Base-by-base conservation (phyloP, 345 rosid genomes). In the Crucihimalaya himalaica region DNA sequence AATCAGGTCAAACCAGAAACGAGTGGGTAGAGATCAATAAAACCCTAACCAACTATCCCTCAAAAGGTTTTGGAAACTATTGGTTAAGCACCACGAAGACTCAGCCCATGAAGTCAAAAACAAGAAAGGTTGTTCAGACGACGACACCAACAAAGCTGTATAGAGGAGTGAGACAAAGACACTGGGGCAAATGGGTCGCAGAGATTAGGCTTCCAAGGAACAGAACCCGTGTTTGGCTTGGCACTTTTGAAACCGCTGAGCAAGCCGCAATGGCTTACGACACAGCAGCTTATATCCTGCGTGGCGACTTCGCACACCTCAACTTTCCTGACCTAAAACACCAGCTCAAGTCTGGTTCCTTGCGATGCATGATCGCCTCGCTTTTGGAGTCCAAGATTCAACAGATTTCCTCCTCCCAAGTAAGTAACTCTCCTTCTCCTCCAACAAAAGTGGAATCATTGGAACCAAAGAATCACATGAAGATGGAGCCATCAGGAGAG, bases 121-220 rank as follows among this genome's bases (percentile, higher is more conserved):
- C 84, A 82, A 78, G 60, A 46, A 54, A 39, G 62, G 37, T 56
- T 70, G 75, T 78, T 15, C 66, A 72, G 6, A 43, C 83, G 0
- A 61, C 86, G 0, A 57, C 86, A 2, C 67, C 85, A 0, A 86
- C 87, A 20, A 95, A 95, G 85, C 65, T 92, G 70, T 95, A 81
- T 68, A 76, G 99, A 81, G 99, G 99, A 35, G 99, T 92, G 57
- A 85, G 99, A 71, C 97, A 87, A 75, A 87, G 97, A 82, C 99
- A 90, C 63, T 92, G 99, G 99, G 97, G 99, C 0, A 95, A 92
- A 83, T 95, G 99, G 99, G 99, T 95, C 1, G 97, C 99, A 1
- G 99, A 95, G 80, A 95, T 95, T 52, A 83, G 97, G 74, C 83
- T 95, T 18, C 99, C 99, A 20, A 84, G 90, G 74, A 92, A 95